Conservation (phyloP, 2,329 filamentous ascomycete genomes). For the Macrophomina phaseolina region DNA sequence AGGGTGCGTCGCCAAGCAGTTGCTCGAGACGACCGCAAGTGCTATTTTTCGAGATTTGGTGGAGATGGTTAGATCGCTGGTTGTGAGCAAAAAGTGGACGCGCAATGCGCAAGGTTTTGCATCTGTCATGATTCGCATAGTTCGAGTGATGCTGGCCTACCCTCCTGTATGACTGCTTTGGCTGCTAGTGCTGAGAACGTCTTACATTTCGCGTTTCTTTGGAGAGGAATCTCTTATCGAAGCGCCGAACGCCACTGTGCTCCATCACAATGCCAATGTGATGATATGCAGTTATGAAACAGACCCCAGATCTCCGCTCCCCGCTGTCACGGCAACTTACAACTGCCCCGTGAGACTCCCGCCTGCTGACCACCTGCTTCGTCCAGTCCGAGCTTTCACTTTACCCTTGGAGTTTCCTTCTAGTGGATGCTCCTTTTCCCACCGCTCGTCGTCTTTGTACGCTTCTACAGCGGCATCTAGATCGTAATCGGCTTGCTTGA, state of each 20-base stretch:
- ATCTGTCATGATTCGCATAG: constrained; percentile 7
- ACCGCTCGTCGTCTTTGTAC: constrained; percentile 74
- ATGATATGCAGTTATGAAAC: constrained; percentile 23
- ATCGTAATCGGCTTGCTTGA: constrained; percentile 72
- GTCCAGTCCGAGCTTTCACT: constrained; percentile 36
- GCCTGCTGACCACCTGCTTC: constrained; percentile 44
- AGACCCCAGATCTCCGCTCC: constrained; percentile 14
- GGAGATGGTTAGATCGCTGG: neutral
- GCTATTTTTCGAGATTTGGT: neutral
- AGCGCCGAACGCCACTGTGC: constrained; percentile 17
- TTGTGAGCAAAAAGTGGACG: neutral
- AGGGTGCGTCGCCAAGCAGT: neutral
- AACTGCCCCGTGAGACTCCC: constrained; percentile 44
- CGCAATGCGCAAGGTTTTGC: neutral
- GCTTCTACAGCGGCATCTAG: constrained; percentile 67
- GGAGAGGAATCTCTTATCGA: constrained; percentile 1
- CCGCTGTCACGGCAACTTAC: constrained; percentile 27
- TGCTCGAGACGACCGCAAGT: neutral
- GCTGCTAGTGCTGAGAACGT: constrained; percentile 11
- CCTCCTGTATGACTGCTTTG: constrained; percentile 2
- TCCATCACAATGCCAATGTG: neutral
- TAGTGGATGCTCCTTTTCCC: constrained; percentile 73
- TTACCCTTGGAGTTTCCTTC: constrained; percentile 55
- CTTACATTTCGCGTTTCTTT: constrained; percentile 17
- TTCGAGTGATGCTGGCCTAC: constrained; percentile 1